Conservation (phyloP, 805 yeast species). For the Candida dendrica region DNA sequence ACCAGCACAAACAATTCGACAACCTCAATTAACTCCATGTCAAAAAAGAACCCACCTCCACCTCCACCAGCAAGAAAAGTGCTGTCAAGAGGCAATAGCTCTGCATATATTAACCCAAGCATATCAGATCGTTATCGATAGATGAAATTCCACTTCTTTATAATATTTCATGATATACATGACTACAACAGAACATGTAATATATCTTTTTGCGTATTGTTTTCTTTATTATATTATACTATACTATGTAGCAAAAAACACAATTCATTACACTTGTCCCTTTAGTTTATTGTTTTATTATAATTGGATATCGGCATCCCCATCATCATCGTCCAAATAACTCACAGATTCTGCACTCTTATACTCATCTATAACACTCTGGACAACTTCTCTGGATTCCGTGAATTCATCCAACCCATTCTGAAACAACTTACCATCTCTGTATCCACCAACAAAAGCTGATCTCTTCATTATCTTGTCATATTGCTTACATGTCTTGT, state of each 20-base stretch:
- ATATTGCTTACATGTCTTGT: slow-evolving; percentile 64
- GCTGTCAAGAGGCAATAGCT: slow-evolving; percentile 4
- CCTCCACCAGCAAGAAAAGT: slow-evolving; percentile 30
- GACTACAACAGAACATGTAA: background rate
- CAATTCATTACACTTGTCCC: too few relatives aligned
- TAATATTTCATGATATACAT: too few relatives aligned
- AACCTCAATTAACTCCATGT: slow-evolving; percentile 27
- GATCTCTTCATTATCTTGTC: slow-evolving; percentile 72
- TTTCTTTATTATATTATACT: too few relatives aligned
- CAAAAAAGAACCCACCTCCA: slow-evolving; percentile 23
- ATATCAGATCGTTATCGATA: background rate
- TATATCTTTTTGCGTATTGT: too few relatives aligned
- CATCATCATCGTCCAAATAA: slow-evolving; percentile 33
- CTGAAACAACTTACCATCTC: slow-evolving; percentile 31
- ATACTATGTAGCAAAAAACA: too few relatives aligned
- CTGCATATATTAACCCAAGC: background rate
- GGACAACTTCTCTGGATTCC: slow-evolving; percentile 67
- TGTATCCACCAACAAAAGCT: slow-evolving; percentile 80
- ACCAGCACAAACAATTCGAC: slow-evolving; percentile 21
- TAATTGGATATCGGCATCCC: slow-evolving; percentile 23
- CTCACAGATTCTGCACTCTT: slow-evolving; percentile 57
- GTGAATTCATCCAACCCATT: slow-evolving; percentile 60
- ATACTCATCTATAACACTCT: slow-evolving; percentile 71
- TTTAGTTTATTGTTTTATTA: background rate
- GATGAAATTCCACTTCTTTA: too few relatives aligned